A percentile compares a stretch with the other conserved stretches of the same genome.
Evolutionary conservation across 768 basidiomycete genomes (phyloP).

Genomic region (Leccinum variicolor): DNA sequence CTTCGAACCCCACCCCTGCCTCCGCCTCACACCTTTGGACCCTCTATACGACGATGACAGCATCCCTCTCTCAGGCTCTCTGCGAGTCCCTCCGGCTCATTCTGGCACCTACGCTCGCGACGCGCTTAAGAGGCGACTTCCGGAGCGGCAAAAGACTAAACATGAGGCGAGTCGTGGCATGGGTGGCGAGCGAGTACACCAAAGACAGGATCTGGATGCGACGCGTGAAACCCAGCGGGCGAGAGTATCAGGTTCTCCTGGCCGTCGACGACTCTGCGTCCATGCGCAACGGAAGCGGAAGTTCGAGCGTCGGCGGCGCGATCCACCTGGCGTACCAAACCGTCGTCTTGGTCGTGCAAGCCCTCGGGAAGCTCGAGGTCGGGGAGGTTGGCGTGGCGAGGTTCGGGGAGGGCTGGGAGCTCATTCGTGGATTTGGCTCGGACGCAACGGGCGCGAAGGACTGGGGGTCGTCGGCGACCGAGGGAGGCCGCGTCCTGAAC

Average conservation of each 20-base stretch:
- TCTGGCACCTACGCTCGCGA: conserved; percentile 91
- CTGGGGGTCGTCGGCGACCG: conserved; percentile 26
- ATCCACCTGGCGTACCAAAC: conserved; percentile 94
- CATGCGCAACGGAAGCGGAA: conserved; percentile 48
- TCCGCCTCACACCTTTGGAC: conserved; percentile 81
- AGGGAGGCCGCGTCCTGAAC: conserved; percentile 52
- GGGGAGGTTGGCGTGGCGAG: conserved; percentile 92
- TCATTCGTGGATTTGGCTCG: conserved; percentile 86
- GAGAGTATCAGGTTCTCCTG: conserved; percentile 94
- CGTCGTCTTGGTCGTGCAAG: conserved; percentile 86
- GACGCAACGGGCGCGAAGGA: conserved; percentile 72
- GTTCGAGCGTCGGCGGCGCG: conserved; percentile 13
- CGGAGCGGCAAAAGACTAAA: conserved; percentile 96
- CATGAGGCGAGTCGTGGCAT: conserved; percentile 98
- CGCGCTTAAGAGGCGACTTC: conserved; percentile 93
- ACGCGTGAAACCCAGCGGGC: conserved; percentile 86
- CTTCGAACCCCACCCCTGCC: conserved; percentile 18
- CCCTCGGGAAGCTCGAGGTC: conserved; percentile 86
- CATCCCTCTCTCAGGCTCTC: conserved; percentile 84
- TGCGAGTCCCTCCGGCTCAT: conserved; percentile 97
- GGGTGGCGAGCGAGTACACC: conserved; percentile 97
- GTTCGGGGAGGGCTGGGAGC: conserved; percentile 86
- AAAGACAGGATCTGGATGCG: conserved; percentile 99
- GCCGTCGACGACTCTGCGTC: conserved; percentile 95
- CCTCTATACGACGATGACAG: conserved; percentile 84